These are phyloP conservation scores for Monosiga brevicollis DNA, from an alignment of 78 protist species.

Conservation along the genomic window DNA sequence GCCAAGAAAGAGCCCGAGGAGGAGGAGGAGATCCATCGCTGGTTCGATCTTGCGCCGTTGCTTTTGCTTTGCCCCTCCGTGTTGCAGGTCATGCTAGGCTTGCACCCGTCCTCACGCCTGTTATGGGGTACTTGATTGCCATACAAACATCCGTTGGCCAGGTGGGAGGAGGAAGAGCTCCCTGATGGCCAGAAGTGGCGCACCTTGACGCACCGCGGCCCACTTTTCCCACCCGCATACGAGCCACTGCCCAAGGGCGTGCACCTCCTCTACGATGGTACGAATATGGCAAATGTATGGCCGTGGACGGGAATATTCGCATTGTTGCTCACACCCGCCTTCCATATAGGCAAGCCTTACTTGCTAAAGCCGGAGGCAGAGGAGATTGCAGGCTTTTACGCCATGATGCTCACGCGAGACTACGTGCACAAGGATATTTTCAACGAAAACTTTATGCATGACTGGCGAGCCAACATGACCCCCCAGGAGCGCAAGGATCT, in stretches of 20 bases:
- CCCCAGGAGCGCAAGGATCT: slow-evolving; percentile 15
- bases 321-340: no score
- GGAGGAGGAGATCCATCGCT: no score
- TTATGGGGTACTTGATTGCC: no score
- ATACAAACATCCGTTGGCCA: no score
- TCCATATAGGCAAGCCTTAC: slow-evolving; percentile 29
- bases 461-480: slow-evolving; percentile 12
- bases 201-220: slow-evolving; percentile 79
- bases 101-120: no score
- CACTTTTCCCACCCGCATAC: slow-evolving; percentile 83
- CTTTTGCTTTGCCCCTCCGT: no score
- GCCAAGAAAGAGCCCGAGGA: no score
- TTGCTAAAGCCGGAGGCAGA: slow-evolving; percentile 55
- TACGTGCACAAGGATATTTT: slow-evolving; percentile 58
- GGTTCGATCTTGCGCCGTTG: no score
- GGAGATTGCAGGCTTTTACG: slow-evolving; percentile 85
- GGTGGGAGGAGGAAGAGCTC: slow-evolving; percentile 11
- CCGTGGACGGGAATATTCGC: no score
- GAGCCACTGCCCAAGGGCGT: slow-evolving; percentile 58
- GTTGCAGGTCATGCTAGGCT: no score
- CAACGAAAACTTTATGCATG: slow-evolving; percentile 69
- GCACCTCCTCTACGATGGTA: slow-evolving; percentile 58
- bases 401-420: slow-evolving; percentile 71
- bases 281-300: neutral
- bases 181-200: slow-evolving; percentile 45